A percentile compares a stretch with the other conserved stretches of the same genome.
These are phyloP conservation scores for Acacia acuminata DNA, from an alignment of 306 rosid species.

Conservation along the genomic window DNA sequence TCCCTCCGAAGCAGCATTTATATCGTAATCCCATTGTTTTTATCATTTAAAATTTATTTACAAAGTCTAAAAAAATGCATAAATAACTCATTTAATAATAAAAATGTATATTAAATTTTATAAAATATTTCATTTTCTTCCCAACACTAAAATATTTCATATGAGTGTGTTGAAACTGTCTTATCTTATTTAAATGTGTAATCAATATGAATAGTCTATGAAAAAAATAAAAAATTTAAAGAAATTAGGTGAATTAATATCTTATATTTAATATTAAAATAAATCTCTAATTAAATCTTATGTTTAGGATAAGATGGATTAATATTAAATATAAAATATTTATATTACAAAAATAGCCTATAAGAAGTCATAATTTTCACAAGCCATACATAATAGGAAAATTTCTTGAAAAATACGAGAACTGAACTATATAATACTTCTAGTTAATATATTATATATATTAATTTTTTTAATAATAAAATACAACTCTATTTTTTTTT, in stretches of 20 bases:
- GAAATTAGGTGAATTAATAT: too few species aligned
- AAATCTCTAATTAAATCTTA: too few species aligned
- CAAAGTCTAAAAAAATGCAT: too few species aligned
- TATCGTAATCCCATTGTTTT: neutral
- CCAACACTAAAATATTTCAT: too few species aligned
- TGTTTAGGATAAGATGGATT: neutral
- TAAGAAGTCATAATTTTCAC: neutral
- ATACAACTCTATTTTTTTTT: neutral
- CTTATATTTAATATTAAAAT: too few species aligned
- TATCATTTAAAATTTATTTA: neutral
- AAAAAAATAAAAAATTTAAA: too few species aligned
- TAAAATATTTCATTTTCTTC: too few species aligned
- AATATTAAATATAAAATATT: neutral
- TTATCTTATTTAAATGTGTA: neutral
- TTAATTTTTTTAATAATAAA: neutral
- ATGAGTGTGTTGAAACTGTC: neutral
- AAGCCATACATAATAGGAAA: neutral
- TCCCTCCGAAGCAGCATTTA: neutral
- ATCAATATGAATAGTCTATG: too few species aligned
- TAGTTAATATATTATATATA: neutral
- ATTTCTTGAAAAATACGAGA: neutral
- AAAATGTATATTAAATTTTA: too few species aligned
- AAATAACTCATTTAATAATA: too few species aligned
- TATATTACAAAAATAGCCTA: too few species aligned
- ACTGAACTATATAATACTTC: too few species aligned